phyloP scores from a whole-genome alignment of 164 flowering plant genomes.

The Houttuynia cordata region DNA sequence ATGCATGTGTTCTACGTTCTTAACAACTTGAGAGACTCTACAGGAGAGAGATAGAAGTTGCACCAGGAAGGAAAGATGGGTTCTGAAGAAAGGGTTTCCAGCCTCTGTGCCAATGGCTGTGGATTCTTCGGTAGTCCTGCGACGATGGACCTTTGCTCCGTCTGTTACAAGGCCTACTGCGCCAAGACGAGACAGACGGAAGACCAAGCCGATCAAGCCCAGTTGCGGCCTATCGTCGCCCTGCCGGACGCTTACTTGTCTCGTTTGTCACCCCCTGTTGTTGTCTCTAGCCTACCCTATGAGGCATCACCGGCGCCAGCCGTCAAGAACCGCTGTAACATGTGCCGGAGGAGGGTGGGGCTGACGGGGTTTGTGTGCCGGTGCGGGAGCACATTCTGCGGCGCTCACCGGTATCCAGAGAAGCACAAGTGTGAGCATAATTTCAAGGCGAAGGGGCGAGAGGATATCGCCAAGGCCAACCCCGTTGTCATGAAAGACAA shows the following conservation, averaged over 20 bases:
- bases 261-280: neutral
- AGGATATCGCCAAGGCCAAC: neutral
- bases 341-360: conserved; percentile 48
- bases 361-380: conserved; percentile 51
- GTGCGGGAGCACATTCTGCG: conserved; percentile 53
- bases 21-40: no score
- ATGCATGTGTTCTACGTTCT: neutral
- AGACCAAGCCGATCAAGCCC: conserved; percentile 3
- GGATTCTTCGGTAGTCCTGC: conserved; percentile 13
- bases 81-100: neutral
- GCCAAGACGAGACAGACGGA: conserved; percentile 2
- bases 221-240: no score
- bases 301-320: neutral
- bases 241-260: neutral
- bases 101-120: conserved; percentile 8
- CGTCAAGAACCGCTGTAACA: conserved; percentile 29
- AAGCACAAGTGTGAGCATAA: conserved; percentile 12
- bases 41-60: no score
- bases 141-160: conserved; percentile 10
- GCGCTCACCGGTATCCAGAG: conserved; percentile 63
- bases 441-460: neutral
- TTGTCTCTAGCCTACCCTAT: neutral
- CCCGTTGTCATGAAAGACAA: neutral
- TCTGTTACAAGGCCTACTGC: conserved; percentile 7
- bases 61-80: neutral